Evolutionary conservation across 306 rosid genomes (phyloP).

Genomic region (Luffa acutangula): DNA sequence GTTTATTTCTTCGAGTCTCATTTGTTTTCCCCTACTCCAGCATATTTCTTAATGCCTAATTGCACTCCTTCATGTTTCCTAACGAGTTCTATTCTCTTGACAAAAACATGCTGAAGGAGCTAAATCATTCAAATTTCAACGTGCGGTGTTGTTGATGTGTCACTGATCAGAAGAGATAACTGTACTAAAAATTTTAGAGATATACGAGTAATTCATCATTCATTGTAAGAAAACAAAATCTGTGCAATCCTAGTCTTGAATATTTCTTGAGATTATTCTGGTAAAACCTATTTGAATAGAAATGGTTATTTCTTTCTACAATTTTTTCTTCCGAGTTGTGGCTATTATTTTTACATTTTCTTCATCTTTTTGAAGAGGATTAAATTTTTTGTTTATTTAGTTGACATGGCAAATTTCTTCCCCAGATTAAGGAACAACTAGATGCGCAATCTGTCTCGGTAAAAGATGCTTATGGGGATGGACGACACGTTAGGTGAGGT

Average conservation of each 20-base stretch:
- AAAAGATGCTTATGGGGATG: conserved; percentile 80
- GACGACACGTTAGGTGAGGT: conserved; percentile 73
- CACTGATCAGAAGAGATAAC: neutral
- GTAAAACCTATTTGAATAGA: neutral
- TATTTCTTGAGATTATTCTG: neutral
- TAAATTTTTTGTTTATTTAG: neutral
- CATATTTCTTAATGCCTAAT: neutral
- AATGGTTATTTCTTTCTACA: neutral
- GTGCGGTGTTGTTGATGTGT: no score
- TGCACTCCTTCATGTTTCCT: neutral
- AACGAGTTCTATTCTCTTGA: neutral
- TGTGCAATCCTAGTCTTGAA: neutral
- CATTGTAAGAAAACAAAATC: neutral
- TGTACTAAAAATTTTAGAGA: neutral
- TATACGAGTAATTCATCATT: neutral
- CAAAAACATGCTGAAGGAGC: neutral
- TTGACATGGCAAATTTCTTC: conserved; percentile 3
- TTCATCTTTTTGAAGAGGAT: neutral
- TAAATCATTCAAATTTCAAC: neutral
- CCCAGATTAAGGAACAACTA: conserved; percentile 71
- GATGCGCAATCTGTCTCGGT: conserved; percentile 69
- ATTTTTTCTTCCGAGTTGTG: neutral
- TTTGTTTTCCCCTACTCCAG: neutral
- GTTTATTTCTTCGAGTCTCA: neutral
- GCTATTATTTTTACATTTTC: neutral